Evolutionary conservation across 75 land plant species (phyloP).

Genomic region (Cryptomeria japonica): DNA sequence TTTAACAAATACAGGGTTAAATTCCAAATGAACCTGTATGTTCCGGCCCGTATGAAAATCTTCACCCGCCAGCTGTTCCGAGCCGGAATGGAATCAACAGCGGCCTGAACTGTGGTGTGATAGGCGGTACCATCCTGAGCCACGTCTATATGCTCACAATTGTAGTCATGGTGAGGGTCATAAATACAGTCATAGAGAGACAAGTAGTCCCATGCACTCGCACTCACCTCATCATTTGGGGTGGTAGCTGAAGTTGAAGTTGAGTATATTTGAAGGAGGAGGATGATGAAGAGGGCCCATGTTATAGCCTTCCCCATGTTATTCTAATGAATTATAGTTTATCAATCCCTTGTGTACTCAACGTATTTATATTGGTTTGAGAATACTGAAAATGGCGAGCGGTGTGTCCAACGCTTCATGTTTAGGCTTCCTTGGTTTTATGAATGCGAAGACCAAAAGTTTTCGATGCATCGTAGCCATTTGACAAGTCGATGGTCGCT

Average conservation of each 20-base stretch:
- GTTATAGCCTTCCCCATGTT: not conserved
- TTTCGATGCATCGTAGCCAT: too few species aligned
- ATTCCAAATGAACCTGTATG: constrained; percentile 48
- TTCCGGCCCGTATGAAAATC: constrained; percentile 58
- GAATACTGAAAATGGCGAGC: too few species aligned
- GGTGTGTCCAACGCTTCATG: too few species aligned
- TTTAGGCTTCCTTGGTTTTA: too few species aligned
- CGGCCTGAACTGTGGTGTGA: constrained; percentile 60
- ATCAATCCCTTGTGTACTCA: not conserved
- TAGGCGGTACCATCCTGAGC: constrained; percentile 51
- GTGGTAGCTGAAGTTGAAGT: not conserved
- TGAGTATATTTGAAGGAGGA: not conserved
- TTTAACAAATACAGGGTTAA: not conserved
- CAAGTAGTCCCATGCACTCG: not conserved
- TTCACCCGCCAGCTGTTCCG: constrained; percentile 42
- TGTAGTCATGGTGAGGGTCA: too few species aligned
- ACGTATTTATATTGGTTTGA: not conserved
- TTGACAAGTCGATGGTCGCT: too few species aligned
- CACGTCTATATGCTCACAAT: constrained; percentile 26
- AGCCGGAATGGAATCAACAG: constrained; percentile 61
- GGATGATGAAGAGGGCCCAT: not conserved
- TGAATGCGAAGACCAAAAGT: too few species aligned
- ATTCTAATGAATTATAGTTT: not conserved
- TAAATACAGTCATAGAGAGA: not conserved
- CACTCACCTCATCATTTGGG: not conserved